Evolutionary conservation across 257 asterid genomes (phyloP).

Genomic region (Nicotiana noctiflora): DNA sequence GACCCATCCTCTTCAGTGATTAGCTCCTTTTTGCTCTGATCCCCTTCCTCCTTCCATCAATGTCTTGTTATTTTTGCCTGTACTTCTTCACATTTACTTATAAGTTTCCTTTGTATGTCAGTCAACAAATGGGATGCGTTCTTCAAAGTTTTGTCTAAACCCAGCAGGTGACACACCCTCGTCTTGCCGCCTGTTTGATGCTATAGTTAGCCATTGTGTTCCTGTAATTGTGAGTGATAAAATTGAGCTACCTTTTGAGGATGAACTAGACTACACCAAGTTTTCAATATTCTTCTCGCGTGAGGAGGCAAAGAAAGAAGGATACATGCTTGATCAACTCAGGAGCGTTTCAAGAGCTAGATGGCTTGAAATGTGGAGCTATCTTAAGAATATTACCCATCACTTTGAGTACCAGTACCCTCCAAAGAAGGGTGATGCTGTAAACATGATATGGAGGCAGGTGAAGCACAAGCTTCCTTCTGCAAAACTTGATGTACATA

Average conservation of each 20-base stretch:
- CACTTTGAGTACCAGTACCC: slow-evolving; percentile 87
- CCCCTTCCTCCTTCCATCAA: background rate
- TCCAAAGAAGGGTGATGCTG: slow-evolving; percentile 70
- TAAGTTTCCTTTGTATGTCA: slow-evolving; percentile 21
- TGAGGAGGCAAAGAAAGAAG: slow-evolving; percentile 52
- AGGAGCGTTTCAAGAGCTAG: slow-evolving; percentile 40
- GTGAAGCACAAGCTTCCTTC: slow-evolving; percentile 63
- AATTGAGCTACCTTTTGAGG: slow-evolving; percentile 86
- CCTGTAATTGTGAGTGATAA: slow-evolving; percentile 88
- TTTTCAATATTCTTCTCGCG: slow-evolving; percentile 79
- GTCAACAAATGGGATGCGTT: slow-evolving; percentile 83
- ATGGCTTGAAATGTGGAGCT: slow-evolving; percentile 77
- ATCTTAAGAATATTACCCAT: slow-evolving; percentile 51
- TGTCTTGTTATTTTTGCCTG: background rate
- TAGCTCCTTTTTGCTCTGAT: too few species aligned
- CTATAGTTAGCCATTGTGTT: slow-evolving; percentile 88
- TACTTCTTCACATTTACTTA: slow-evolving; percentile 12
- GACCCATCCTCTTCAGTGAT: too few species aligned
- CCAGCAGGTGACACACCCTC: slow-evolving; percentile 99
- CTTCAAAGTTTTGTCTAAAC: slow-evolving; percentile 79
- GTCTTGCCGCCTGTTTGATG: slow-evolving; percentile 93
- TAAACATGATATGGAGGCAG: slow-evolving; percentile 90
- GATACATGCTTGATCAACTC: slow-evolving; percentile 57
- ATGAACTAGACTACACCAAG: slow-evolving; percentile 76
- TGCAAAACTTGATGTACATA: slow-evolving; percentile 59